Conservation (phyloP, 768 basidiomycete species). For the Phanerochaete carnosa region DNA sequence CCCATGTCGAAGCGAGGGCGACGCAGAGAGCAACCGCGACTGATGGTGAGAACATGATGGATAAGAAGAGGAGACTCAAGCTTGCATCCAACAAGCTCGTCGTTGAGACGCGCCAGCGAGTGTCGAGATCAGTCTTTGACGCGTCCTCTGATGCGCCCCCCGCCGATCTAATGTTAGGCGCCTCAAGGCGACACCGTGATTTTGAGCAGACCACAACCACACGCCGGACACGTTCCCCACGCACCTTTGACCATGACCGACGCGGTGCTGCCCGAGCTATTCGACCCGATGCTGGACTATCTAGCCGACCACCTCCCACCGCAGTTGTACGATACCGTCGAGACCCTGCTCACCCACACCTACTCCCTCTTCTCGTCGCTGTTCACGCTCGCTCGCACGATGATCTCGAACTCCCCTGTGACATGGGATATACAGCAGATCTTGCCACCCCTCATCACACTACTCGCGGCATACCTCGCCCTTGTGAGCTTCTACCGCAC, state of each 20-base stretch:
- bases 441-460: constrained; percentile 69
- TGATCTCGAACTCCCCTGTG: constrained; percentile 48
- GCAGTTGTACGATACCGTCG: constrained; percentile 49
- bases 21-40: constrained; percentile 5
- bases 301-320: constrained; percentile 53
- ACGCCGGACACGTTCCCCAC: background rate
- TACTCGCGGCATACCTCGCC: constrained; percentile 72
- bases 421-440: constrained; percentile 68
- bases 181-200: background rate
- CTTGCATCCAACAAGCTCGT: too few species aligned
- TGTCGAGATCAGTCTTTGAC: too few species aligned
- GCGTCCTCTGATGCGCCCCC: background rate
- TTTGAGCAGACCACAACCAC: background rate
- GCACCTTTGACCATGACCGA: constrained; percentile 4
- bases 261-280: constrained; percentile 37
- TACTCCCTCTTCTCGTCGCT: constrained; percentile 50
- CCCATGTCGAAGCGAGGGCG: constrained; percentile 7
- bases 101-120: background rate
- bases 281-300: constrained; percentile 54
- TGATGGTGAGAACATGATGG: background rate
- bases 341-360: constrained; percentile 49
- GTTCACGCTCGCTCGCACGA: constrained; percentile 42
- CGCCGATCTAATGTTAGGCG: background rate
- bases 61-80: background rate
- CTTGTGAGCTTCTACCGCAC: constrained; percentile 78